phyloP scores from a whole-genome alignment of 1,284 basidiomycete species.

The Cronartium quercuum region DNA sequence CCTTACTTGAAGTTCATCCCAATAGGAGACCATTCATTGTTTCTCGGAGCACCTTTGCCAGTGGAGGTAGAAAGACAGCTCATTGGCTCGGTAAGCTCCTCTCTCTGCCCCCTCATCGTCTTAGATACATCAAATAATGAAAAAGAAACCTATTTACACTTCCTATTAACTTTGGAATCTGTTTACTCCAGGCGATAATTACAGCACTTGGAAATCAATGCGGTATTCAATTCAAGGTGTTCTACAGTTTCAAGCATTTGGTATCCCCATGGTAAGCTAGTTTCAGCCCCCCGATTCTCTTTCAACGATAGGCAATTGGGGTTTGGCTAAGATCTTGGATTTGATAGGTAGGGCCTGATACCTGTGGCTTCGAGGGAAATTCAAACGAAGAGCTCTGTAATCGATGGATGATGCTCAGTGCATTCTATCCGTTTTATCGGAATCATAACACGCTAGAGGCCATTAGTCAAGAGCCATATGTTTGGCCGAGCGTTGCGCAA shows the following conservation, averaged over 20 bases:
- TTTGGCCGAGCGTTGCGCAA: constrained; percentile 58
- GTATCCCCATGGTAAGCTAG: no score
- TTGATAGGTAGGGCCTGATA: constrained; percentile 65
- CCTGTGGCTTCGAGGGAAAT: constrained; percentile 56
- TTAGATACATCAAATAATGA: no score
- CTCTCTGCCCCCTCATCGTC: no score
- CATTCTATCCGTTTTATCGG: constrained; percentile 67
- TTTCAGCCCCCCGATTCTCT: no score
- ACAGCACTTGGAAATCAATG: no score
- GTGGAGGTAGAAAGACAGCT: constrained; percentile 60
- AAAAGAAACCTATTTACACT: no score
- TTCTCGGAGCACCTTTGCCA: constrained; percentile 65
- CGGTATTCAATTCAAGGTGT: no score
- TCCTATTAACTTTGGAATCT: no score
- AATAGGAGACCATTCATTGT: constrained; percentile 64
- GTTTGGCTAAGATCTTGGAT: constrained; percentile 61
- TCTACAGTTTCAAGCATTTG: no score
- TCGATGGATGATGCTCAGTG: constrained; percentile 67
- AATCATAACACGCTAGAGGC: constrained; percentile 59
- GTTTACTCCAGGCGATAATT: no score
- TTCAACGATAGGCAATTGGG: constrained; percentile 62
- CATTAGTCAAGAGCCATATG: constrained; percentile 61
- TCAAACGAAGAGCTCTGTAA: constrained; percentile 62
- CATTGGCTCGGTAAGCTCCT: no score
- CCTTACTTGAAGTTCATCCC: no score